phyloP scores from a whole-genome alignment of 345 rosid genomes.

The Euphorbia lathyris region DNA sequence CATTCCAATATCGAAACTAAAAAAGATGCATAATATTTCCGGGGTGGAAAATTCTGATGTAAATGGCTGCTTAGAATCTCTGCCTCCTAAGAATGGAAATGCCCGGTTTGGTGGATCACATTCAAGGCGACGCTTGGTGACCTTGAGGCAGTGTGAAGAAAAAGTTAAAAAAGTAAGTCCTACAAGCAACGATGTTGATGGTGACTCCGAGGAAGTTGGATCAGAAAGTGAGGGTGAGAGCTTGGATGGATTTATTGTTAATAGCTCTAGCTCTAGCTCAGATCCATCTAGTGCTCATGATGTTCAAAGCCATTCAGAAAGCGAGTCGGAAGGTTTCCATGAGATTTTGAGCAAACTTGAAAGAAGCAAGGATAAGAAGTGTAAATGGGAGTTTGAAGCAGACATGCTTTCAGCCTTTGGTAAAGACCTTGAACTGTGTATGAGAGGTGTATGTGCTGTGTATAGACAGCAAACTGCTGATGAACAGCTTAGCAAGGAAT shows the following conservation, averaged over 20 bases:
- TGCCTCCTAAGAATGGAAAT: slow-evolving; percentile 15
- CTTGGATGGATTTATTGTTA: slow-evolving; percentile 51
- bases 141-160: slow-evolving; percentile 36
- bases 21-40: slow-evolving; percentile 28
- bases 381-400: slow-evolving; percentile 54
- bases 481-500: slow-evolving; percentile 41
- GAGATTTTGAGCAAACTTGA: slow-evolving; percentile 40
- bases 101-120: slow-evolving; percentile 12
- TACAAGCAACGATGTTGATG: slow-evolving; percentile 32
- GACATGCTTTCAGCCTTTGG: slow-evolving; percentile 74
- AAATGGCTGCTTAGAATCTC: slow-evolving; percentile 4
- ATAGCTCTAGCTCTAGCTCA: slow-evolving; percentile 41
- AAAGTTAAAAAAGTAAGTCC: slow-evolving; percentile 32
- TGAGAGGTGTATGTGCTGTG: slow-evolving; percentile 80
- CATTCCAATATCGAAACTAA: slow-evolving; percentile 42
- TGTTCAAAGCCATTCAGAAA: slow-evolving; percentile 8
- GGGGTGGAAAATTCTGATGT: slow-evolving; percentile 13
- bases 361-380: slow-evolving; percentile 45
- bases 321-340: slow-evolving; percentile 36
- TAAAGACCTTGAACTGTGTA: slow-evolving; percentile 63
- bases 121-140: slow-evolving; percentile 35
- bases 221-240: slow-evolving; percentile 48
- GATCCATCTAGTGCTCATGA: slow-evolving; percentile 18
- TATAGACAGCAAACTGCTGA: slow-evolving; percentile 61
- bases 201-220: slow-evolving; percentile 36